Evolutionary conservation across 495 filamentous ascomycete genomes (phyloP), one percentile per base, ranked within the genome.

Genomic region (Annulohypoxylon stygium): DNA sequence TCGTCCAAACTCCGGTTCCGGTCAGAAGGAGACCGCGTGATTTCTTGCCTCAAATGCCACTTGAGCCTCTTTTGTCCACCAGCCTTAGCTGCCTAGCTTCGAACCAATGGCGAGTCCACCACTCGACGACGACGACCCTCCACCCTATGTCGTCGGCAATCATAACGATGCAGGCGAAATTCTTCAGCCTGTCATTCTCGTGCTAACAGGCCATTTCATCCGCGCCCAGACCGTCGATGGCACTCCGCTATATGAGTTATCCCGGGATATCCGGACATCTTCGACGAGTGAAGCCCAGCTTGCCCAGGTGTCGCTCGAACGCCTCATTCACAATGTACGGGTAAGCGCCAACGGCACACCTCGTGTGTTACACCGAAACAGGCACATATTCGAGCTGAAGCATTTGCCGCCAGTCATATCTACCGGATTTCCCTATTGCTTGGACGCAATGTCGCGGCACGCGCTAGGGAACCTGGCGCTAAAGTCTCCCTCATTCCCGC

Each of bases 241-340:
- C 7, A 16, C 69, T 8, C 74, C 79, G 8, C 23, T 74, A 26
- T 81, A 81, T 60, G 67, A 79, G 54, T 76, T 80, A 18, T 79
- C 79, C 23, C 64, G 75, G 20, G 72, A 75, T 50, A 36, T 75
- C 10, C 39, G 43, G 16, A 25, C 33, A 7, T 37, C 72, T 26
- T 59, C 62, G 3, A 64, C 50, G 18, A 53, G 50, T 10, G 59
- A 60, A 43, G 64, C 60, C 3, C 78, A 75, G 26, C 76, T 79
- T 54, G 61, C 69, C 9, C 76, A 72, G 50, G 76, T 82, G 16
- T 70, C 75, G 5, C 74, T 82, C 37, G 23, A 76, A 25, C 80
- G 80, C 1, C 61, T 82, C 4, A 70, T 80, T 12, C 69, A 73
- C 61, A 70, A 74, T 45, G 69, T 79, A 11, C 70, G 75, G 47